A percentile compares a stretch with the other conserved stretches of the same genome.
Evolutionary conservation across 257 asterid species (phyloP).

Genomic region (Solanum appendiculatum): DNA sequence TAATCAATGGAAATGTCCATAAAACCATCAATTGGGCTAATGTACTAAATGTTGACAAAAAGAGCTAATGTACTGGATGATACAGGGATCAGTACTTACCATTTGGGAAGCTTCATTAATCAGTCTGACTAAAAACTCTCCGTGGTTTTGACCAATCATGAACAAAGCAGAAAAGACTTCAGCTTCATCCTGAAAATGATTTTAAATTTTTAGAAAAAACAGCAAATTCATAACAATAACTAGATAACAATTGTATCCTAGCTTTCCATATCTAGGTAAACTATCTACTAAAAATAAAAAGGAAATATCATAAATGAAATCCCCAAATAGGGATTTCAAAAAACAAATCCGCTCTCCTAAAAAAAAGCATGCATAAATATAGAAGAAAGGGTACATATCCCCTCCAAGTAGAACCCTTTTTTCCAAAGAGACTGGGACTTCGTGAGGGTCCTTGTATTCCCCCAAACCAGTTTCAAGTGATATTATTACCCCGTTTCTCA

Average conservation of each 20-base stretch:
- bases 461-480: not conserved
- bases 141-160: constrained; percentile 57
- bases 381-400: not conserved
- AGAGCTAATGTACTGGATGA: not conserved
- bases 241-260: not conserved
- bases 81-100: constrained; percentile 33
- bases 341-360: not conserved
- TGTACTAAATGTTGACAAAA: not conserved
- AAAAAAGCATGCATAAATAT: not conserved
- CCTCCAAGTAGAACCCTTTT: not conserved
- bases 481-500: not conserved
- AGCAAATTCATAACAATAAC: not conserved
- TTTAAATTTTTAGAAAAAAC: not conserved
- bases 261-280: not conserved
- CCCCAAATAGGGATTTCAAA: not conserved
- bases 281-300: not conserved
- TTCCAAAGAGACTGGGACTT: not conserved
- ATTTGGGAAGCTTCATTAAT: constrained; percentile 43
- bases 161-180: constrained; percentile 44
- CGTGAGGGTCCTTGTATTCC: not conserved
- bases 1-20: not conserved
- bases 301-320: not conserved
- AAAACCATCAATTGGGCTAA: not conserved
- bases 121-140: constrained; percentile 44
- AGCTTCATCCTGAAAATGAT: constrained; percentile 70